Evolutionary conservation across 495 filamentous ascomycete species (phyloP), one percentile per base, ranked within the genome.

Genomic region (Wilcoxina mikolae): DNA sequence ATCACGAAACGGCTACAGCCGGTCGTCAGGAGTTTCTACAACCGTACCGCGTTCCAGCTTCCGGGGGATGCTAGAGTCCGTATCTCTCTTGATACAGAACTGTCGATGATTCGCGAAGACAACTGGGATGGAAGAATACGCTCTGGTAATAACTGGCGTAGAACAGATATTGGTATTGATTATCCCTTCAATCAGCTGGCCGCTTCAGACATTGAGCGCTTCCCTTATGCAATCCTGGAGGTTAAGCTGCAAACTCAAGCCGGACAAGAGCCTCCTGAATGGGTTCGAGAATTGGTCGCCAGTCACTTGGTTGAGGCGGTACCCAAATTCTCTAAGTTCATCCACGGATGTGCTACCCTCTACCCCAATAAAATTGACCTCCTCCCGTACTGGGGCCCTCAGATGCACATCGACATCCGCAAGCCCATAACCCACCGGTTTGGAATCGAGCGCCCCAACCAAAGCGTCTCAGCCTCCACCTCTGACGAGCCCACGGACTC

Each of bases 281-380:
- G 91, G 91, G 90, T 95, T 54, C 81, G 85, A 10, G 87, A 95
- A 59, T 74, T 99, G 39, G 91, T 85, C 22, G 76, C 86, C 15
- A 91, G 84, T 60, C 91, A 99, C 68, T 76, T 99, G 23, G 91
- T 99, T 12, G 91, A 99, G 68, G 91, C 93, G 0, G 89, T 96
- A 1, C 91, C 91, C 48, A 99, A 99, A 65, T 99, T 95, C 73
- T 94, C 87, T 61, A 99, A 99, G 71, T 99, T 96, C 69, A 99
- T 99, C 56, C 91, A 99, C 68, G 91, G 91, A 47, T 84, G 80
- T 0, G 87, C 90, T 7, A 85, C 78, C 0, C 68, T 96, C 18
- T 91, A 95, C 68, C 90, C 88, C 0, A 75, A 81, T 26, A 80
- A 83, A 43, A 96, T 96, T 67, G 72, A 95, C 26, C 78, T 99